Base-by-base conservation (phyloP, 129 eudicot species). In the Cynara cardunculus region DNA sequence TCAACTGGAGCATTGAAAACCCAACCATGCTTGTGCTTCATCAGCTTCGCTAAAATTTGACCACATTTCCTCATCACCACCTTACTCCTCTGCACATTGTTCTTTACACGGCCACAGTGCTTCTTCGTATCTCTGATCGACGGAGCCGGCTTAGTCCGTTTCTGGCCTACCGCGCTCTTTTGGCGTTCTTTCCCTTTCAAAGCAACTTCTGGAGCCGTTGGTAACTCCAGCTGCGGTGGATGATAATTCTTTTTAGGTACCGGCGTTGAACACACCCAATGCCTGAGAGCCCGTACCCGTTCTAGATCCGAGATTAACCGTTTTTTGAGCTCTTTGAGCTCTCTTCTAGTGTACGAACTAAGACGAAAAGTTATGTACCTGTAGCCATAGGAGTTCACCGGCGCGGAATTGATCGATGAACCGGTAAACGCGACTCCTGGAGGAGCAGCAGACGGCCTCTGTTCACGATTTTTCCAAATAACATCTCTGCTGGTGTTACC, bases 1-100 rank as follows among this genome's bases (percentile, higher is more conserved):
- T 91, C 88, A 2, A 91, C 96, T 1, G 96, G 96, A 32, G 25
- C 37, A 24, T 85, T 85, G 41, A 91, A 91, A 21, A 87, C 89
- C 85, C 86, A 89, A 7, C 92, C 88, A 24, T 79, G 30, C 41
- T 85, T 88, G 62, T 87, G 88, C 74, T 30, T 88, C 89, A 86
- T 84, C 81, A 90, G 21, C 16, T 84, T 88, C 8, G 25, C 46
- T 34, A 91, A 39, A 18, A 91, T 80, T 66, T 80, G 85, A 1
- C 73, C 59, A 46, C 96, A 91, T 34, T 32, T 80, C 73, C 73
- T 87, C 91, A 87, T 89, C 83, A 83, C 73, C 10, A 53, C 18
- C 82, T 83, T 88, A 22, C 46, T 32, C 2, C 21, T 81, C 26
- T 69, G 79, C 26, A 76, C 61, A 16, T 49, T 46, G 56, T 34